A percentile compares a stretch with the other conserved stretches of the same genome.
Conservation (phyloP, 176 grass and related monocot genomes). For the Hsuehochloa calcarea region DNA sequence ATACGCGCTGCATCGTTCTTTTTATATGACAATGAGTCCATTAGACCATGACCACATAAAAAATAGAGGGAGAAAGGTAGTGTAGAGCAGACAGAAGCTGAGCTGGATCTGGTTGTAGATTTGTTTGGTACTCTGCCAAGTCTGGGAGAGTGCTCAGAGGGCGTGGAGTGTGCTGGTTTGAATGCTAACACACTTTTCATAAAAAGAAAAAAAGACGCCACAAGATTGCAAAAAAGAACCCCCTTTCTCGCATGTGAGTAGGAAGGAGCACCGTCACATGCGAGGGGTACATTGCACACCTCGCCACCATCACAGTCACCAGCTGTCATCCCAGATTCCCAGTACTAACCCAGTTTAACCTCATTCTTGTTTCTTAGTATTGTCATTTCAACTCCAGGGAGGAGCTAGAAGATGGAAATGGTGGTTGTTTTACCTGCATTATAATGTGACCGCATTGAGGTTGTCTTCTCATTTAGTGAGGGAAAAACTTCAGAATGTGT, state of each 20-base stretch:
- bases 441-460: not conserved
- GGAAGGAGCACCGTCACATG: conserved; percentile 41
- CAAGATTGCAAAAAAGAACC: conserved; percentile 31
- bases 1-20: not conserved
- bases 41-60: not conserved
- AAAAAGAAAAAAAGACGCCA: conserved; percentile 4
- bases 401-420: not conserved
- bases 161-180: not conserved
- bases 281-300: conserved; percentile 13
- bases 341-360: not conserved
- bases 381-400: not conserved
- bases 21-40: conserved; percentile 2
- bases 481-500: not conserved
- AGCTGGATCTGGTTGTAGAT: conserved; percentile 73
- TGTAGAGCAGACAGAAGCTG: conserved; percentile 23
- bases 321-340: conserved; percentile 6
- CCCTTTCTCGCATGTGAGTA: conserved; percentile 40
- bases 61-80: not conserved
- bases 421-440: not conserved
- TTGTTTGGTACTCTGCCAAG: conserved; percentile 47
- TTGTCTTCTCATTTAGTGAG: not conserved
- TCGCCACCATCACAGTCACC: conserved; percentile 17
- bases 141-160: conserved; percentile 14
- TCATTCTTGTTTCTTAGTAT: not conserved
- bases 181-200: conserved; percentile 15